Evolutionary conservation across 2,329 filamentous ascomycete species (phyloP).

Genomic region (Ophiocordyceps camponoti-rufipedis): DNA sequence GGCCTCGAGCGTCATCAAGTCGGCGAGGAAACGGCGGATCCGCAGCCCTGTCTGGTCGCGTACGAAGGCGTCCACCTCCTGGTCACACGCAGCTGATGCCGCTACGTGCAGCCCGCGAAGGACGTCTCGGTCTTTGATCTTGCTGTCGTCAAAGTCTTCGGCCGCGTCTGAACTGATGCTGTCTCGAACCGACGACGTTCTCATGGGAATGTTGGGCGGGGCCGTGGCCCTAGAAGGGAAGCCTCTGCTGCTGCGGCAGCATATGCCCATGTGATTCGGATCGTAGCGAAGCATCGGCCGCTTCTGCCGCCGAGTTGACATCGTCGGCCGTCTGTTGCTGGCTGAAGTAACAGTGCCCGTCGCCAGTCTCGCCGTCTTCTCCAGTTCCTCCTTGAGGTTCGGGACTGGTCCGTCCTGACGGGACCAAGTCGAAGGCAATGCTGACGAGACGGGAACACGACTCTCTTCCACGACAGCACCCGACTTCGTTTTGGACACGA

Average conservation of each 20-base stretch:
- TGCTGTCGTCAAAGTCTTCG: constrained; percentile 12
- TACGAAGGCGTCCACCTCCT: constrained; percentile 33
- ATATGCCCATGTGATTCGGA: constrained; percentile 8
- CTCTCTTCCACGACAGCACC: background rate
- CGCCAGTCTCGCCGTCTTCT: background rate
- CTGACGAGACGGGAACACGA: background rate
- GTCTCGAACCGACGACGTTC: constrained; percentile 16
- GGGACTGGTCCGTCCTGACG: background rate
- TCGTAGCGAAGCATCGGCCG: constrained; percentile 2
- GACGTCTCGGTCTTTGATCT: constrained; percentile 30
- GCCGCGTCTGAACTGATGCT: constrained; percentile 6
- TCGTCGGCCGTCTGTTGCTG: background rate
- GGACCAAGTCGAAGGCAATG: background rate
- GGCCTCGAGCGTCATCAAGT: constrained; percentile 31
- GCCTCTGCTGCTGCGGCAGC: constrained; percentile 10
- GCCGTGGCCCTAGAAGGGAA: constrained; percentile 8
- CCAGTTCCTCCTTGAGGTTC: constrained; percentile 1
- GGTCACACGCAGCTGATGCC: constrained; percentile 35
- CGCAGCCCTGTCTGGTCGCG: constrained; percentile 30
- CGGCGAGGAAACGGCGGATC: constrained; percentile 35
- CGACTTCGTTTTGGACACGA: background rate
- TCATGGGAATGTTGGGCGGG: constrained; percentile 16
- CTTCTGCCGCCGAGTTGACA: background rate
- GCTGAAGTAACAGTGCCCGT: background rate
- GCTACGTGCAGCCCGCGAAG: constrained; percentile 36